Evolutionary conservation across 768 basidiomycete genomes (phyloP).

Genomic region (Lactifluus volemus): DNA sequence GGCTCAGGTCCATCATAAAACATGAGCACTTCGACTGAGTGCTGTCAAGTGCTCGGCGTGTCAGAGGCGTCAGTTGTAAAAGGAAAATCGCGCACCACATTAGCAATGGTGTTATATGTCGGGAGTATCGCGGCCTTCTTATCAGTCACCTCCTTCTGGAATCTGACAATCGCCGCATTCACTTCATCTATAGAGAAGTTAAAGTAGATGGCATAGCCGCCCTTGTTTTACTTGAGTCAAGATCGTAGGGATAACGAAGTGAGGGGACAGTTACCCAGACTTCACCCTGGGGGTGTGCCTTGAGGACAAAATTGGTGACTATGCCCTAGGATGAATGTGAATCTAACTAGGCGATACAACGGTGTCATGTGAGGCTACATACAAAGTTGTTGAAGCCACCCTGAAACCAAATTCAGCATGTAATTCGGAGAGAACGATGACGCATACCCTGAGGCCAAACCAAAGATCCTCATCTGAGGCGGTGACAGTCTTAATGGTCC

Average conservation of each 20-base stretch:
- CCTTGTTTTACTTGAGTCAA: background rate
- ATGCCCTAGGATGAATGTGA: background rate
- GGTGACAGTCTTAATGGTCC: too few relatives aligned
- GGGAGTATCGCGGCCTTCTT: constrained; percentile 6
- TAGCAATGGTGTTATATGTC: background rate
- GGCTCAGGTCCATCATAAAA: too few relatives aligned
- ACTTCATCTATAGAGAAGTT: constrained; percentile 17
- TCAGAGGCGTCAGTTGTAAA: too few relatives aligned
- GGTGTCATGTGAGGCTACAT: background rate
- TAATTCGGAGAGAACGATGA: too few relatives aligned
- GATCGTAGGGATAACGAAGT: background rate
- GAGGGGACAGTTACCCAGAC: constrained; percentile 10
- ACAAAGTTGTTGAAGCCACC: too few relatives aligned
- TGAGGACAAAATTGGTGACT: constrained; percentile 14
- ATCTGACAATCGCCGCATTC: constrained; percentile 20
- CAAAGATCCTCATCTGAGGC: too few relatives aligned
- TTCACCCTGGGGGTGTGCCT: constrained; percentile 6
- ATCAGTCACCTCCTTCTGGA: constrained; percentile 3
- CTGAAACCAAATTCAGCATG: too few relatives aligned
- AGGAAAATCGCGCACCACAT: background rate
- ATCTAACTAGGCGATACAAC: too few relatives aligned
- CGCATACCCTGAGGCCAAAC: too few relatives aligned
- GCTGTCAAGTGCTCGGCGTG: too few relatives aligned
- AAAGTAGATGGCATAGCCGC: background rate
- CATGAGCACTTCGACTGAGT: too few relatives aligned